A percentile compares a stretch with the other conserved stretches of the same genome.
These are phyloP conservation scores for Vigna hirtella DNA, from an alignment of 306 rosid species.

Conservation along the genomic window DNA sequence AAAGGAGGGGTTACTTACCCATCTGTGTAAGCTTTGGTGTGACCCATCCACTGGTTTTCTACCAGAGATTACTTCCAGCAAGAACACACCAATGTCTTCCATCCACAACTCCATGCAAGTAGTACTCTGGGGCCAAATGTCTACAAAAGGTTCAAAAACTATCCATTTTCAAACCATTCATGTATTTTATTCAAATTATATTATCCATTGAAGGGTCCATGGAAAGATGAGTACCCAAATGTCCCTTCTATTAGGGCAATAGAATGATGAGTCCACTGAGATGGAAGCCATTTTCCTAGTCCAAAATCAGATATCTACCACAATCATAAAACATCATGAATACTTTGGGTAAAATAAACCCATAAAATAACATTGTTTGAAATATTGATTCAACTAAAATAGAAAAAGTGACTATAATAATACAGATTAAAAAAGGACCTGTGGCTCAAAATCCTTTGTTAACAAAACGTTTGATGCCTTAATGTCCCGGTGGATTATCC, in stretches of 20 bases:
- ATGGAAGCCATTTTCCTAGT: slow-evolving; percentile 98
- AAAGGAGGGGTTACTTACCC: slow-evolving; percentile 59
- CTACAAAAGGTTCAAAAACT: slow-evolving; percentile 43
- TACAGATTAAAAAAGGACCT: slow-evolving; percentile 50
- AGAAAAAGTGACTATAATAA: background rate
- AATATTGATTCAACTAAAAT: background rate
- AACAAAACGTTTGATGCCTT: slow-evolving; percentile 82
- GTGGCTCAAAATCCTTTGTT: slow-evolving; percentile 79
- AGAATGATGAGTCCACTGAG: slow-evolving; percentile 96
- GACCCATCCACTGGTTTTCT: slow-evolving; percentile 91
- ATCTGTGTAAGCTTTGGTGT: slow-evolving; percentile 88
- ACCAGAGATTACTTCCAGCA: slow-evolving; percentile 85
- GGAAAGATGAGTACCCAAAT: slow-evolving; percentile 70
- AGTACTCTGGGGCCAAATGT: slow-evolving; percentile 97
- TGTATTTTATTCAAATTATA: background rate
- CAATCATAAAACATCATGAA: background rate
- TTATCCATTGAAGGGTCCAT: background rate
- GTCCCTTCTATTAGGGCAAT: slow-evolving; percentile 97
- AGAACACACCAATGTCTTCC: slow-evolving; percentile 70
- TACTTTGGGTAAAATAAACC: background rate
- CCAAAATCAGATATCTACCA: slow-evolving; percentile 96
- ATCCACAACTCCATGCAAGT: slow-evolving; percentile 94
- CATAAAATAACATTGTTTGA: background rate
- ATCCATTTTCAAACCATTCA: slow-evolving; percentile 28
- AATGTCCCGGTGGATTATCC: slow-evolving; percentile 90